Base-by-base conservation (phyloP, 2,329 filamentous ascomycete genomes). In the Penicillium sp. region DNA sequence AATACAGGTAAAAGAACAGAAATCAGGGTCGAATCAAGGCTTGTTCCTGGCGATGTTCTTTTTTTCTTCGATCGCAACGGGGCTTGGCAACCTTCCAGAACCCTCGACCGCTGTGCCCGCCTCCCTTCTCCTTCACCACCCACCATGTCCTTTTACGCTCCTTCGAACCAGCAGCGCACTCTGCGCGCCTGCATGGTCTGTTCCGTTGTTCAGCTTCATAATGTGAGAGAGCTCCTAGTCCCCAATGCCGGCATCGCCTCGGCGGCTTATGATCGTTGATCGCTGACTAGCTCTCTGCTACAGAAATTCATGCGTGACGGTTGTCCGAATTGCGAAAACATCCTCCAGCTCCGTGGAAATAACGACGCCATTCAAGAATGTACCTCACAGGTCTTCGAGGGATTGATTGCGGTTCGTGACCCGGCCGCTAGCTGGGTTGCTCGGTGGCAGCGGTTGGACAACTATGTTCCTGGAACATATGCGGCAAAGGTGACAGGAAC, bases 161-260 rank as follows among this genome's bases (percentile, higher is more conserved):
- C 88, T 15, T 82, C 88, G 6, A 81, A 80, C 70, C 89, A 94
- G 75, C 85, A 88, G 77, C 89, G 92, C 75, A 86, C 89, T 71
- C 83, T 95, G 63, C 92, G 94, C 75, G 94, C 94, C 67, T 99
- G 94, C 81, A 96, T 99, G 91, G 90, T 97, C 64, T 99, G 94
- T 84, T 93, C 90, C 49, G 88, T 97, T 70, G 90, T 97, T 60
- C 90, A 93, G 80, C 87, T 89, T 56, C 85, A 87, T 67, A 81
- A 81, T 61, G 88, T 91, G 78, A 63, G 82, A 71, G 44, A 41
- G 16, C 45, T 46, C 43, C 39, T 47, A 51, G 29, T 54, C 57
- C 28, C 52, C 52, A 45, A 51, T 29, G 45, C 49, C 46, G 38
- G 6, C n/a, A 9, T 26, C 16, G 24, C 13, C 15, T 16, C 13